Percentiles rank a stretch among this genome's conserved stretches.
Conservation (phyloP, 371 early-diverging fungal species). For the Mortierella sp. region DNA sequence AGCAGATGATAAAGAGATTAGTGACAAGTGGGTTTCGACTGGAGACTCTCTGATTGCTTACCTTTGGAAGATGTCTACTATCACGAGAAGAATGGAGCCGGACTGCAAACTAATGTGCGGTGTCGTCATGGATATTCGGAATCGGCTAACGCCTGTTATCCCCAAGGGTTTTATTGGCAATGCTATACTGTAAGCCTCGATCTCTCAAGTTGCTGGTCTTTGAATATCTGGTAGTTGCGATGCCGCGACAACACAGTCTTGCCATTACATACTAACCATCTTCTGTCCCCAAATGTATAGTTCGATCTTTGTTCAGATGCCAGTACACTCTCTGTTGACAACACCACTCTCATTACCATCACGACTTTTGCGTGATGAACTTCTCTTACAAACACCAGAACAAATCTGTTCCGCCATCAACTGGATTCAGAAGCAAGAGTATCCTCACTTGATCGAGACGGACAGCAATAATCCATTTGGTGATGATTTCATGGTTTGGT, state of each 20-base stretch:
- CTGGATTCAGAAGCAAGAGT: conserved; percentile 50
- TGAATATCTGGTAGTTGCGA: not conserved
- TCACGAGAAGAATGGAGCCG: conserved; percentile 50
- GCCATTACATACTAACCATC: not conserved
- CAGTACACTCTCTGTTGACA: conserved; percentile 50
- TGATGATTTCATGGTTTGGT: conserved; percentile 51
- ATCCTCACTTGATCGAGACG: conserved; percentile 53
- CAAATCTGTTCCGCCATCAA: conserved; percentile 42
- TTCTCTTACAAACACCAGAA: conserved; percentile 47
- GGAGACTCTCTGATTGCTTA: conserved; percentile 53
- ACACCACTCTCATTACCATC: conserved; percentile 53
- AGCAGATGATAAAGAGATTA: conserved; percentile 55
- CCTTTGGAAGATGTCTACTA: conserved; percentile 55
- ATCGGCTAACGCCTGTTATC: conserved; percentile 26
- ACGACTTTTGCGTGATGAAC: conserved; percentile 44
- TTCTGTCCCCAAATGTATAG: conserved; percentile 8
- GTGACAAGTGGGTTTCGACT: conserved; percentile 57
- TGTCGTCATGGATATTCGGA: conserved; percentile 50
- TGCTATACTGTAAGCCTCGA: conserved; percentile 42
- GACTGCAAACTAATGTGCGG: conserved; percentile 56
- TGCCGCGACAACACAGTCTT: not conserved
- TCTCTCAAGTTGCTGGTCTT: not conserved
- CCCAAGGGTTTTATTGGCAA: conserved; percentile 50
- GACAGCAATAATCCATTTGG: conserved; percentile 48
- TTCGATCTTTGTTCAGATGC: conserved; percentile 54